Evolutionary conservation across 148 eudicot species (phyloP).

Genomic region (Chenopodium suecicum): DNA sequence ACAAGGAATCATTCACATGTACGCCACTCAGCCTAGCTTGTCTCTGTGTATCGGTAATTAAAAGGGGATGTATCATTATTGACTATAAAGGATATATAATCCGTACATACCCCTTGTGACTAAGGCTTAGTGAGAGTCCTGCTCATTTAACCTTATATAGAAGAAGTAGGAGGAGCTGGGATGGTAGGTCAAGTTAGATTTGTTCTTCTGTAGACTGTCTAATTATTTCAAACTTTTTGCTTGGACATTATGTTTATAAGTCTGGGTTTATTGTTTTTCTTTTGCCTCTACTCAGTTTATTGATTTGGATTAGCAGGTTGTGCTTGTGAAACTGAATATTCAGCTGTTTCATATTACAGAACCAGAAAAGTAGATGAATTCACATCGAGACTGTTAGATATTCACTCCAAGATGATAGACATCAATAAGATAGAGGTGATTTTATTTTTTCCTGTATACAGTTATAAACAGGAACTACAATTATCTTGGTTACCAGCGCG

Average conservation of each 20-base stretch:
- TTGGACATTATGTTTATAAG: not conserved
- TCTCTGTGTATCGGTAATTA: not conserved
- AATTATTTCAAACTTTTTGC: not conserved
- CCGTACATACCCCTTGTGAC: not conserved
- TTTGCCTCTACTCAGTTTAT: not conserved
- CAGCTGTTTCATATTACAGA: constrained; percentile 41
- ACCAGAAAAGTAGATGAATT: constrained; percentile 80
- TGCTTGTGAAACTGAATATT: constrained; percentile 4
- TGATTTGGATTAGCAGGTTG: not conserved
- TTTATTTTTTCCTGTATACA: constrained; percentile 13
- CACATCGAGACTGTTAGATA: constrained; percentile 85
- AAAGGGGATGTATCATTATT: not conserved
- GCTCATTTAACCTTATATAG: not conserved
- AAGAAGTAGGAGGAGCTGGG: not conserved
- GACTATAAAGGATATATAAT: not conserved
- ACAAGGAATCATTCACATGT: not conserved
- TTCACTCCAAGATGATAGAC: constrained; percentile 85
- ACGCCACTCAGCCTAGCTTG: not conserved
- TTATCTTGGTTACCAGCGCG: not conserved
- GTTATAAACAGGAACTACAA: not conserved
- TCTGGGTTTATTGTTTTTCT: not conserved
- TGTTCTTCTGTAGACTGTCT: not conserved
- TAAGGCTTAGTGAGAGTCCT: not conserved
- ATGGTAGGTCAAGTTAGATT: not conserved
- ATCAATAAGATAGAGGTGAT: constrained; percentile 76